Evolutionary conservation across 2,329 filamentous ascomycete genomes (phyloP).

Genomic region (Exophiala dermatitidis): DNA sequence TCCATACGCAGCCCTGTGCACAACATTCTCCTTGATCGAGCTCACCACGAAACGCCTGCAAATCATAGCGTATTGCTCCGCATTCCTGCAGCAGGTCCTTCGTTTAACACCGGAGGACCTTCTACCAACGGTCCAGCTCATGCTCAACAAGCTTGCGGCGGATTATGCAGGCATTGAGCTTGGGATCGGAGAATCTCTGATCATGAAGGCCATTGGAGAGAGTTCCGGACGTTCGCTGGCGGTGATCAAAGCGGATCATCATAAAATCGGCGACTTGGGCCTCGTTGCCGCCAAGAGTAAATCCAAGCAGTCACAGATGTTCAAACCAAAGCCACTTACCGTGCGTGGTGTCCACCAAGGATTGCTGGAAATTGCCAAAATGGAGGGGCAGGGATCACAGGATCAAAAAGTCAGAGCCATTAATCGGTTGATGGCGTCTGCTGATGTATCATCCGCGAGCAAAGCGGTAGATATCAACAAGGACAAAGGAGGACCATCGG

Average conservation of each 20-base stretch:
- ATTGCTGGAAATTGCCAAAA: constrained; percentile 78
- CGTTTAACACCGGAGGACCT: constrained; percentile 82
- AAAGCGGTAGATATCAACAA: constrained; percentile 80
- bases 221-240: constrained; percentile 79
- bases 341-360: constrained; percentile 80
- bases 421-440: constrained; percentile 90
- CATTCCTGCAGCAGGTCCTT: constrained; percentile 90
- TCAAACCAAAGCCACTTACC: constrained; percentile 88
- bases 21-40: constrained; percentile 89
- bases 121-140: constrained; percentile 79
- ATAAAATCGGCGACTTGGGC: constrained; percentile 91
- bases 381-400: constrained; percentile 79
- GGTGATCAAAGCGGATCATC: constrained; percentile 91
- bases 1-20: constrained; percentile 89
- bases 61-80: constrained; percentile 80
- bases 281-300: constrained; percentile 92
- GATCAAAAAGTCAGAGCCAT: constrained; percentile 86
- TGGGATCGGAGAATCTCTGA: constrained; percentile 95
- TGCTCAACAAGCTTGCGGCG: constrained; percentile 96
- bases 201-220: constrained; percentile 98
- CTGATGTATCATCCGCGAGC: constrained; percentile 64
- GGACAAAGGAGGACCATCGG: constrained; percentile 87
- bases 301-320: constrained; percentile 94
- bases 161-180: constrained; percentile 95
- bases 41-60: constrained; percentile 86